phyloP scores from a whole-genome alignment of 768 basidiomycete genomes.

The Lactarius akahatsu region DNA sequence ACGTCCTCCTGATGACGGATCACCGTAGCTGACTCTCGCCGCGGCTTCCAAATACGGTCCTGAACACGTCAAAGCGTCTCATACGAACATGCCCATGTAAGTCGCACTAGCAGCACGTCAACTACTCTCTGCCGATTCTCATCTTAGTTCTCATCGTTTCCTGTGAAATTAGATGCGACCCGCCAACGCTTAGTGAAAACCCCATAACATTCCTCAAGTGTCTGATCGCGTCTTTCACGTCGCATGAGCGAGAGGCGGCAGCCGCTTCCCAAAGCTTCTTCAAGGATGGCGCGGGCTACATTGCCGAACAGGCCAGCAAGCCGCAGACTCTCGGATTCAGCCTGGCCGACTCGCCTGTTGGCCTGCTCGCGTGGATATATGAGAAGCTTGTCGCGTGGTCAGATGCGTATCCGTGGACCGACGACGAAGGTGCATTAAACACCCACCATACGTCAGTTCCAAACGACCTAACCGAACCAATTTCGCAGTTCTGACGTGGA shows the following conservation, averaged over 20 bases:
- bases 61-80: conserved; percentile 37
- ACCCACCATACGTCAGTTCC: neutral
- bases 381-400: conserved; percentile 35
- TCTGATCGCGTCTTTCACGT: conserved; percentile 37
- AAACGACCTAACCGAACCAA: neutral
- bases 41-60: conserved; percentile 33
- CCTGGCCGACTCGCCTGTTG: conserved; percentile 55
- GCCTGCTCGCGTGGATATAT: conserved; percentile 38
- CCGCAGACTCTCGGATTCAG: conserved; percentile 45
- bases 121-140: neutral
- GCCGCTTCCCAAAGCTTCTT: conserved; percentile 36
- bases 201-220: conserved; percentile 36
- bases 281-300: conserved; percentile 41
- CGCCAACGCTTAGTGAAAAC: conserved; percentile 31
- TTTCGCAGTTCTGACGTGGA: conserved; percentile 54
- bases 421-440: conserved; percentile 46
- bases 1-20: neutral
- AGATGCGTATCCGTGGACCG: conserved; percentile 53
- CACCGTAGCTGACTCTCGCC: conserved; percentile 32
- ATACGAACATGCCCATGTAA: conserved; percentile 37
- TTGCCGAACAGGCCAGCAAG: conserved; percentile 36
- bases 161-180: neutral
- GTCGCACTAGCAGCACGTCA: neutral
- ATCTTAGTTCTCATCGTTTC: neutral
- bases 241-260: conserved; percentile 39